These are phyloP conservation scores for Aegilops umbellulata DNA, from an alignment of 176 grass and related monocot genomes.

Conservation along the genomic window DNA sequence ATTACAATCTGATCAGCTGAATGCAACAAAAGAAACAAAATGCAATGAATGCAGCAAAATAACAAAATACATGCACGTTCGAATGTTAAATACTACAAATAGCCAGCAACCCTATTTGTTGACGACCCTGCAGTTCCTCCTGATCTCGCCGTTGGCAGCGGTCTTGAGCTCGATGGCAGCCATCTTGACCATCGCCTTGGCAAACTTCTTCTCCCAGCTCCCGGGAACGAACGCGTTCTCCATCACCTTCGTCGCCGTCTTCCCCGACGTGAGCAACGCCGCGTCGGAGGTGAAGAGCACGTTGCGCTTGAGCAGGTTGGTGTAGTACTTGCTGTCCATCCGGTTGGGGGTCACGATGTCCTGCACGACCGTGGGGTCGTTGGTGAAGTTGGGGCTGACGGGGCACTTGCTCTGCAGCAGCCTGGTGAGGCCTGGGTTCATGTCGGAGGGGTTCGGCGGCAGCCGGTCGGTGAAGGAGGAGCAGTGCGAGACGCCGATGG, in stretches of 20 bases:
- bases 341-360: constrained; percentile 15
- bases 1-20: background rate
- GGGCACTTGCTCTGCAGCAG: constrained; percentile 22
- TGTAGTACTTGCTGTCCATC: constrained; percentile 54
- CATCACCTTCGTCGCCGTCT: background rate
- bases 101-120: background rate
- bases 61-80: too few relatives aligned
- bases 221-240: background rate
- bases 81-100: too few relatives aligned
- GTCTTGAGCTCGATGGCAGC: constrained; percentile 34
- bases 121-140: constrained; percentile 32
- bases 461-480: constrained; percentile 42
- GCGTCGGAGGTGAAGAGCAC: constrained; percentile 61
- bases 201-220: constrained; percentile 28
- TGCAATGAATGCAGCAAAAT: background rate
- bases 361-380: constrained; percentile 17
- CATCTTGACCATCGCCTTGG: constrained; percentile 41
- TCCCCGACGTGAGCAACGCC: background rate
- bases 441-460: constrained; percentile 24
- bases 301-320: background rate
- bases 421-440: background rate
- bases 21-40: background rate
- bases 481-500: constrained; percentile 54
- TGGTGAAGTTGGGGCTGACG: background rate
- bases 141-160: constrained; percentile 29